phyloP scores from a whole-genome alignment of 2,329 filamentous ascomycete species.

The Sporothrix brasiliensis region DNA sequence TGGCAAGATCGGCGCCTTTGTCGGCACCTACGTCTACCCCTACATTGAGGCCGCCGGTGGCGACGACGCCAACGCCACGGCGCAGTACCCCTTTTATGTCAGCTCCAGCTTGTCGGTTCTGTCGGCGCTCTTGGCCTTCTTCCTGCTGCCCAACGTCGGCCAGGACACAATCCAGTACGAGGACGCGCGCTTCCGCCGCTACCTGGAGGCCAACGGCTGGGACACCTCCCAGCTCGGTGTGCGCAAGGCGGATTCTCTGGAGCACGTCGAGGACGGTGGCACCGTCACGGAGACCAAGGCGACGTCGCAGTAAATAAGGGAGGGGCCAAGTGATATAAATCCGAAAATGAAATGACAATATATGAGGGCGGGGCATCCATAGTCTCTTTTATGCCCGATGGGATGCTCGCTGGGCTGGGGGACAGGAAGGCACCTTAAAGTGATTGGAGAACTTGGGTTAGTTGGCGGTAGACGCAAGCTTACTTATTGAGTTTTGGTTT shows the following conservation, averaged over 20 bases:
- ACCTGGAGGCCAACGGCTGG: slow-evolving; percentile 73
- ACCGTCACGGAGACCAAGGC: slow-evolving; percentile 2
- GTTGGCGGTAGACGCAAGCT: not conserved
- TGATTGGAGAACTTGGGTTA: not conserved
- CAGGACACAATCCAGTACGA: slow-evolving; percentile 82
- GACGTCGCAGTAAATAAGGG: not conserved
- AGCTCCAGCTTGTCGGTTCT: slow-evolving; percentile 75
- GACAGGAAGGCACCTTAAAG: not conserved
- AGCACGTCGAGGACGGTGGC: slow-evolving; percentile 34
- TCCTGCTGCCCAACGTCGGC: slow-evolving; percentile 75
- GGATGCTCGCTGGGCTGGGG: not conserved
- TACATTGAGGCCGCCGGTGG: slow-evolving; percentile 67
- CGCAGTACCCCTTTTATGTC: slow-evolving; percentile 92
- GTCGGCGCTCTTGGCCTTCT: slow-evolving; percentile 65
- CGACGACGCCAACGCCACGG: slow-evolving; percentile 56
- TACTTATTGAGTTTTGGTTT: not conserved
- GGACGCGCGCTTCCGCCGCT: slow-evolving; percentile 74
- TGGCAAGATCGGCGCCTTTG: slow-evolving; percentile 80
- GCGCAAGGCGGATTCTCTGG: slow-evolving; percentile 43
- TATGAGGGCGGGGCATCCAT: not conserved
- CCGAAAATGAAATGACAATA: not conserved
- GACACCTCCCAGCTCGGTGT: slow-evolving; percentile 64
- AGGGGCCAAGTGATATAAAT: too few species aligned
- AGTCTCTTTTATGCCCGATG: not conserved
- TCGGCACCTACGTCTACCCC: slow-evolving; percentile 81